A percentile compares a stretch with the other conserved stretches of the same genome.
Evolutionary conservation across 225 moss, liverwort and hornwort genomes (phyloP).

Genomic region (Straminergon stramineum): DNA sequence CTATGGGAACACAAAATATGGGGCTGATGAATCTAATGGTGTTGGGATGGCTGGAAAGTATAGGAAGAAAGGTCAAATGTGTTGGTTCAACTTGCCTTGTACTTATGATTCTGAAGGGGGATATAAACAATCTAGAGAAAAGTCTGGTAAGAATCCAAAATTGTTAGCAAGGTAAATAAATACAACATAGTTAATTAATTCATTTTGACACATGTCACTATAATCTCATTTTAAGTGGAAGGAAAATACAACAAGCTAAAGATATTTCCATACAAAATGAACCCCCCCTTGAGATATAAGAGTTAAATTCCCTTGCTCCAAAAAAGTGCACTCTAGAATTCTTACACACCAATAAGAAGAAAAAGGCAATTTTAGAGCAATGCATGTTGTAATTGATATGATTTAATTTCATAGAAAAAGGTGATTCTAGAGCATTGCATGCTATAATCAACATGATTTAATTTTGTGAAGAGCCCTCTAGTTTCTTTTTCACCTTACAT

Average conservation of each 20-base stretch:
- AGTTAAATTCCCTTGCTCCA: too few species aligned
- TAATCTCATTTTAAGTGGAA: background rate
- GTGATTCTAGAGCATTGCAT: background rate
- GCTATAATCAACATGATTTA: background rate
- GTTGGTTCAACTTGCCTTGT: constrained; percentile 11
- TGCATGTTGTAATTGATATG: background rate
- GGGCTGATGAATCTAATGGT: background rate
- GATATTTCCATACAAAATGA: background rate
- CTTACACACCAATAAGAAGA: too few species aligned
- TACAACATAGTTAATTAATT: background rate
- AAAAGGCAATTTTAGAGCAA: too few species aligned
- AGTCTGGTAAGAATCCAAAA: background rate
- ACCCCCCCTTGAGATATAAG: accelerated
- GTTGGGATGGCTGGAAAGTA: background rate
- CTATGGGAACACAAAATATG: too few species aligned
- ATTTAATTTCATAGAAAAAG: too few species aligned
- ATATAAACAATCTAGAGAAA: background rate
- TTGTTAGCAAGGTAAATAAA: background rate
- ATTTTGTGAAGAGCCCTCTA: background rate
- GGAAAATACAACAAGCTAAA: too few species aligned
- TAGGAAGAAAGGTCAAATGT: background rate
- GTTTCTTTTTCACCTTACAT: background rate
- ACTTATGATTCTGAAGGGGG: background rate
- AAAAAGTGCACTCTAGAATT: background rate
- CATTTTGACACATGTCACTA: background rate